Conservation (phyloP, 2,329 filamentous ascomycete species). For the Colletotrichum shisoi region DNA sequence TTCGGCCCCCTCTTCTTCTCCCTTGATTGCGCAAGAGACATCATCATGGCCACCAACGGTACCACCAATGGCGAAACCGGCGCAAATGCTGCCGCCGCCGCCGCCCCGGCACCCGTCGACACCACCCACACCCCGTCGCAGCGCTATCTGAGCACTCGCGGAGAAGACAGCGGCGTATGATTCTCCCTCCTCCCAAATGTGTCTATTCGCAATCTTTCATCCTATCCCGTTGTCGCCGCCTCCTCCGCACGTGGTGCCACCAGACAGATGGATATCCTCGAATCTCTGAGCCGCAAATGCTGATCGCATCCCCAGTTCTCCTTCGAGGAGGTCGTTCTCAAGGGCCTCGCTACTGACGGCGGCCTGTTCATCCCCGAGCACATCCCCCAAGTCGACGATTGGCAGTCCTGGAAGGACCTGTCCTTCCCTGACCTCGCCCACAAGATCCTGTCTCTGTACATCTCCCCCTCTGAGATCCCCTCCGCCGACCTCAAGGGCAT, state of each 20-base stretch:
- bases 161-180: slow-evolving; percentile 59
- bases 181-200: not conserved
- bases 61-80: slow-evolving; percentile 45
- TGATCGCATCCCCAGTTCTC: slow-evolving; percentile 66
- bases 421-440: slow-evolving; percentile 83
- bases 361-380: slow-evolving; percentile 89
- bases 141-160: slow-evolving; percentile 61
- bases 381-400: slow-evolving; percentile 71
- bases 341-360: slow-evolving; percentile 85
- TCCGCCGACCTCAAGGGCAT: slow-evolving; percentile 80
- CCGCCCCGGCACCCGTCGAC: slow-evolving; percentile 42
- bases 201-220: not conserved
- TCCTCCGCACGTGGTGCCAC: slow-evolving; percentile 1
- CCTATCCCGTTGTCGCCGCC: not conserved
- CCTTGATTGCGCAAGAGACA: slow-evolving; percentile 34
- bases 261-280: slow-evolving; percentile 1
- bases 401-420: slow-evolving; percentile 79
- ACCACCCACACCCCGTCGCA: slow-evolving; percentile 56
- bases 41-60: slow-evolving; percentile 55
- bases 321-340: slow-evolving; percentile 90
- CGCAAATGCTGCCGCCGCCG: slow-evolving; percentile 29
- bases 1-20: not conserved
- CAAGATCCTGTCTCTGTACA: slow-evolving; percentile 86
- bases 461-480: slow-evolving; percentile 84
- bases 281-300: slow-evolving; percentile 6